Conservation (phyloP, 78 protist species). For the Dictyostelium intermedium region DNA sequence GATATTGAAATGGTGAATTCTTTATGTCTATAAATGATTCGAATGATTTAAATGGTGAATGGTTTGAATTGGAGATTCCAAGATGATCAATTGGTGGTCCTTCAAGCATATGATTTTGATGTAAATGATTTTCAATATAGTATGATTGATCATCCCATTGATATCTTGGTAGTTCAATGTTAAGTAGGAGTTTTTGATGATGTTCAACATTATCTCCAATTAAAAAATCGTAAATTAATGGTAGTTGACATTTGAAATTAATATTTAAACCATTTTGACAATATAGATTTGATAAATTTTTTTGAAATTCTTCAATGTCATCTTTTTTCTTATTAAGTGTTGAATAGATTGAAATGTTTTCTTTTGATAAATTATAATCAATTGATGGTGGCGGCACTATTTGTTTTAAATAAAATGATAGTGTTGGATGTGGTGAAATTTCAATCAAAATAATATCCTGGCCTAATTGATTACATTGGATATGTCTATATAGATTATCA, state of each 20-base stretch:
- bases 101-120: background rate
- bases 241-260: background rate
- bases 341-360: background rate
- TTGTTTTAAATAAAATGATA: slow-evolving; percentile 6
- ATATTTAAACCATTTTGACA: background rate
- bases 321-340: background rate
- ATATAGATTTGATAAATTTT: background rate
- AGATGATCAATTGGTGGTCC: background rate
- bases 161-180: background rate
- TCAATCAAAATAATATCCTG: background rate
- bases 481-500: background rate
- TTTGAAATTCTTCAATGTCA: background rate
- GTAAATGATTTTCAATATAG: background rate
- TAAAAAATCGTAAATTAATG: too few relatives aligned
- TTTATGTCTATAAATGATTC: slow-evolving; percentile 1
- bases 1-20: background rate
- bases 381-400: background rate
- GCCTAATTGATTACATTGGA: background rate
- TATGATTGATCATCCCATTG: slow-evolving; percentile 22
- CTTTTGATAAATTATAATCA: too few relatives aligned
- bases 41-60: slow-evolving; percentile 2
- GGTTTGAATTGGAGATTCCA: background rate
- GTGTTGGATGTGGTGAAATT: slow-evolving; percentile 28
- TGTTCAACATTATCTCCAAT: too few relatives aligned
- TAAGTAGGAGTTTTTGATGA: too few relatives aligned